phyloP scores from a whole-genome alignment of 352 stramenopile genomes.

The Globisporangium polare region DNA sequence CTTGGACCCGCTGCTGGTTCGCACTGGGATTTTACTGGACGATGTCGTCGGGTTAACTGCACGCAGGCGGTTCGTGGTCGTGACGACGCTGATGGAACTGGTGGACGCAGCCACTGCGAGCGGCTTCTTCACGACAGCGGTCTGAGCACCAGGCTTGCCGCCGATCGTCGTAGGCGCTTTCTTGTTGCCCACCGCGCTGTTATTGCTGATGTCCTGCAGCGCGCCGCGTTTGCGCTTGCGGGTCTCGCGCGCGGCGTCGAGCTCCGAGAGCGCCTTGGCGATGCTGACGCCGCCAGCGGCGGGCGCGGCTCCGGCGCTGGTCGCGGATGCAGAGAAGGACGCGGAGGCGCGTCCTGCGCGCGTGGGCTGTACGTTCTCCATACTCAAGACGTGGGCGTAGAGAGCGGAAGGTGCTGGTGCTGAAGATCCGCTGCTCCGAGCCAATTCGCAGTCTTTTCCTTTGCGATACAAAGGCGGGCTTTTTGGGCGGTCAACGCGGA shows the following conservation, averaged over 20 bases:
- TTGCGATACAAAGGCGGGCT: conserved; percentile 13
- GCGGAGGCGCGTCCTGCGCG: neutral
- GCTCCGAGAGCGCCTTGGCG: conserved; percentile 13
- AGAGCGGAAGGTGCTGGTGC: conserved; percentile 5
- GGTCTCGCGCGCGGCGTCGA: conserved; percentile 23
- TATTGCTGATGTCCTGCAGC: conserved; percentile 85
- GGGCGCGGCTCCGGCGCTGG: neutral
- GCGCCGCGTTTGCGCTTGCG: conserved; percentile 77
- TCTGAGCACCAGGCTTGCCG: conserved; percentile 16
- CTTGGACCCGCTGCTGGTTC: conserved; percentile 1
- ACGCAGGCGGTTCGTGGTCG: conserved; percentile 14
- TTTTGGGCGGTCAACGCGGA: neutral
- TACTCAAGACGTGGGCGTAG: conserved; percentile 1
- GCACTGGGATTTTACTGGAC: conserved; percentile 7
- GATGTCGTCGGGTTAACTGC: conserved; percentile 6
- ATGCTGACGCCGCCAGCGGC: conserved; percentile 1
- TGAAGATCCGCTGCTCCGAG: neutral
- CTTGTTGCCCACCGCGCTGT: conserved; percentile 33
- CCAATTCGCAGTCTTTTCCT: conserved; percentile 9
- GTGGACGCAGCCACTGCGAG: neutral
- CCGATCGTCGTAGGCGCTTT: conserved; percentile 19
- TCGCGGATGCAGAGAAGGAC: neutral
- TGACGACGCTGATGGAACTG: conserved; percentile 16
- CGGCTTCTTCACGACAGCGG: conserved; percentile 21
- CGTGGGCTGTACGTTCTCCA: conserved; percentile 17